phyloP scores from a whole-genome alignment of 371 early-diverging fungal species.

The Mucor irregularis region DNA sequence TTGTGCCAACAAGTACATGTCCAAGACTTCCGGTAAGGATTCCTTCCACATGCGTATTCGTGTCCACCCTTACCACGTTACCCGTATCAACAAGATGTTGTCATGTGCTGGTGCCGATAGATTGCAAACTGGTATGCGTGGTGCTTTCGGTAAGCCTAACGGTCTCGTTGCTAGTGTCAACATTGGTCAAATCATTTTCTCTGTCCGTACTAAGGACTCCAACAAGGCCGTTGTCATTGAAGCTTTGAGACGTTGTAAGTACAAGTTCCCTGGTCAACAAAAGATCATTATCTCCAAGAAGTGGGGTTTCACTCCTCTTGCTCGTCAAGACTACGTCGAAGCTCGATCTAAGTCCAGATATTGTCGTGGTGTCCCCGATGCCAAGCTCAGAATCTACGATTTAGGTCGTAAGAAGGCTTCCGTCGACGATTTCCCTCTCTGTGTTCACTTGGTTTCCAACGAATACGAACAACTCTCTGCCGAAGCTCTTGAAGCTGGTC shows the following conservation, averaged over 20 bases:
- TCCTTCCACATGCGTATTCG: slow-evolving; percentile 99
- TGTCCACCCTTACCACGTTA: slow-evolving; percentile 99
- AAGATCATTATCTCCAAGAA: slow-evolving; percentile 99
- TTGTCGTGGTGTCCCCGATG: slow-evolving; percentile 99
- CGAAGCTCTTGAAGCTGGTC: slow-evolving; percentile 99
- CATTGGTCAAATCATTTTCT: slow-evolving; percentile 98
- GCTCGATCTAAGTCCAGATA: slow-evolving; percentile 99
- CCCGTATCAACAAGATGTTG: slow-evolving; percentile 99
- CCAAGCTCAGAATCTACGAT: slow-evolving; percentile 99
- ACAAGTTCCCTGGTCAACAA: slow-evolving; percentile 99
- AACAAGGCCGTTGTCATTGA: slow-evolving; percentile 96
- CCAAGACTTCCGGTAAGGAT: slow-evolving; percentile 99
- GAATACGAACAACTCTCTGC: slow-evolving; percentile 99
- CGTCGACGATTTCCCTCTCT: slow-evolving; percentile 98
- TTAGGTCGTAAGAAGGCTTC: slow-evolving; percentile 99
- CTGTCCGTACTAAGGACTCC: slow-evolving; percentile 97
- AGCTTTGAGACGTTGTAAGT: slow-evolving; percentile 95
- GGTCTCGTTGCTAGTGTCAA: slow-evolving; percentile 99
- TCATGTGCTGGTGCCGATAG: slow-evolving; percentile 99
- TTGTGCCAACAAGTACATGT: slow-evolving; percentile 99
- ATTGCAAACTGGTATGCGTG: slow-evolving; percentile 99
- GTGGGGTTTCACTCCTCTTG: slow-evolving; percentile 99
- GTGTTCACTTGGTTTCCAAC: slow-evolving; percentile 97
- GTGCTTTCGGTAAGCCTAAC: slow-evolving; percentile 99
- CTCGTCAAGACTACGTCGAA: slow-evolving; percentile 98